Percentiles rank a stretch among this genome's conserved stretches.
These are phyloP conservation scores for Paraphaeosphaeria sporulosa DNA, from an alignment of 2,329 filamentous ascomycete species.

Conservation along the genomic window DNA sequence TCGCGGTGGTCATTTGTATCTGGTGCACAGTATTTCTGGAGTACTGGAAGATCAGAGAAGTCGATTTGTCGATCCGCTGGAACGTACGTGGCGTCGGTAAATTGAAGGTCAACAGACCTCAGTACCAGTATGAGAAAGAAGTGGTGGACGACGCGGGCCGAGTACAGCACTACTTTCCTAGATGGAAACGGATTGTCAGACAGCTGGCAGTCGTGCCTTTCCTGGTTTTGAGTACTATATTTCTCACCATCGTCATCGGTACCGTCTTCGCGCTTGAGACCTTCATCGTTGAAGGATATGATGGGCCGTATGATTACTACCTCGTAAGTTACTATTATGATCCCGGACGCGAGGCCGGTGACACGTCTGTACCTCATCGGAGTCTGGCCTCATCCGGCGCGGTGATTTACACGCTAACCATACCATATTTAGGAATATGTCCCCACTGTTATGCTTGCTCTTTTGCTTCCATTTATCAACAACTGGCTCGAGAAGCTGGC, in stretches of 20 bases:
- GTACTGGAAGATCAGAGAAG: constrained; percentile 45
- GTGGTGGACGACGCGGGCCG: constrained; percentile 36
- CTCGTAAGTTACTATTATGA: constrained; percentile 24
- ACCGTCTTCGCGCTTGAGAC: constrained; percentile 43
- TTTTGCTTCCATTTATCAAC: constrained; percentile 40
- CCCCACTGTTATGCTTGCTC: constrained; percentile 41
- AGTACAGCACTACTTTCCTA: constrained; percentile 35
- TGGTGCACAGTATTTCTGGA: constrained; percentile 47
- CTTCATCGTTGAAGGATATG: constrained; percentile 44
- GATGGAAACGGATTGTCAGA: constrained; percentile 38
- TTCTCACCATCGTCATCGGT: constrained; percentile 38
- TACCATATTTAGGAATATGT: constrained; percentile 38
- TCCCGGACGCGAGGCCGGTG: neutral
- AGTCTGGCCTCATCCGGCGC: neutral
- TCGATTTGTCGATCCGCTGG: constrained; percentile 44
- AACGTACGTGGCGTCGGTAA: constrained; percentile 39
- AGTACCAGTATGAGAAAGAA: constrained; percentile 36
- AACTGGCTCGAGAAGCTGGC: constrained; percentile 37
- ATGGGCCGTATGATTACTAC: constrained; percentile 41
- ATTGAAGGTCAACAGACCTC: constrained; percentile 40
- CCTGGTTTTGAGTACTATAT: constrained; percentile 33
- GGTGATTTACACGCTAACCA: constrained; percentile 15
- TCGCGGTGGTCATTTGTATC: constrained; percentile 39
- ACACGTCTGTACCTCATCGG: neutral
- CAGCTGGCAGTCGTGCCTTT: constrained; percentile 44